A percentile compares a stretch with the other conserved stretches of the same genome.
Evolutionary conservation across 148 eudicot genomes (phyloP).

Genomic region (Chenopodium album): DNA sequence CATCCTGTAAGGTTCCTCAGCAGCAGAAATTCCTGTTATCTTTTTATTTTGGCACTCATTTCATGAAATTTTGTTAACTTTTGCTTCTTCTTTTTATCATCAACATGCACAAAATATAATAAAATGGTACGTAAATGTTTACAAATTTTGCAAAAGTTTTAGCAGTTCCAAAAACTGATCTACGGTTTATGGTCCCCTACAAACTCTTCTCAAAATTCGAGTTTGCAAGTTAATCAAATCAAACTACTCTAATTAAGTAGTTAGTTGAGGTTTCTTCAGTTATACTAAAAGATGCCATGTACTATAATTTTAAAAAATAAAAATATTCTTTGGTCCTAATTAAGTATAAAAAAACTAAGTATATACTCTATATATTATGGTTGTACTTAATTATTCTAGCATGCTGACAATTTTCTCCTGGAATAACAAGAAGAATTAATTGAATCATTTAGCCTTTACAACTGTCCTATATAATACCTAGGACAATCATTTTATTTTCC

Average conservation of each 20-base stretch:
- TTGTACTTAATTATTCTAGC: slow-evolving; percentile 1
- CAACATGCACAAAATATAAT: neutral
- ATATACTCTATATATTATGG: neutral
- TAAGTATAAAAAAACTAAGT: too few relatives aligned
- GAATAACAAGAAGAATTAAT: slow-evolving; percentile 11
- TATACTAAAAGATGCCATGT: neutral
- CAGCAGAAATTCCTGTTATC: neutral
- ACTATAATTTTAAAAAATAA: neutral
- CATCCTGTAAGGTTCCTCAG: slow-evolving; percentile 23
- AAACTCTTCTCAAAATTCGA: slow-evolving; percentile 6
- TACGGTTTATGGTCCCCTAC: neutral
- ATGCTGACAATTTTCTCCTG: slow-evolving; percentile 5
- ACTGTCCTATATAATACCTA: slow-evolving; percentile 20
- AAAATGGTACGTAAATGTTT: too few relatives aligned
- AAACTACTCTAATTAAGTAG: neutral
- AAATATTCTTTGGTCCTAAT: neutral
- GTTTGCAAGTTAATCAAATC: neutral
- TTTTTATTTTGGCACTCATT: slow-evolving; percentile 6
- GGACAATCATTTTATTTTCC: neutral
- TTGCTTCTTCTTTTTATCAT: neutral
- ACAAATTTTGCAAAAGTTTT: neutral
- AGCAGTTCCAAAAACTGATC: neutral
- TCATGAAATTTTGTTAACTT: neutral
- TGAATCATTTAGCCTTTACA: slow-evolving; percentile 10
- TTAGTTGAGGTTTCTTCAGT: neutral